These are phyloP conservation scores for Pinus albicaulis DNA, from an alignment of 75 land plant species.

Conservation along the genomic window DNA sequence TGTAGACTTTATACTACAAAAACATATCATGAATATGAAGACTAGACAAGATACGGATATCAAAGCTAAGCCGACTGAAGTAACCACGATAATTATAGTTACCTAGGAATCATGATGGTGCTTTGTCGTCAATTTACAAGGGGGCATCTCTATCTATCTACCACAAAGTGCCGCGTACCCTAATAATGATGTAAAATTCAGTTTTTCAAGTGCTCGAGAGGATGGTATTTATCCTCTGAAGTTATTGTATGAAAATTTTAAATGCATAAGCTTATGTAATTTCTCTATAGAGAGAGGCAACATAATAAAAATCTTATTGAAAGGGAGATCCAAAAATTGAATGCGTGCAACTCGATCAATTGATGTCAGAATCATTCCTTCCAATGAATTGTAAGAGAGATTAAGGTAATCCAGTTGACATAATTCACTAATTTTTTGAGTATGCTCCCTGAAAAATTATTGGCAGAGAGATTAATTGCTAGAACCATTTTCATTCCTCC, in stretches of 20 bases:
- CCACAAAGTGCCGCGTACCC: background rate
- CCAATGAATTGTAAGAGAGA: slow-evolving; percentile 59
- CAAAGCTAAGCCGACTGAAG: background rate
- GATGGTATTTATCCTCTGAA: background rate
- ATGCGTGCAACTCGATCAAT: slow-evolving; percentile 20
- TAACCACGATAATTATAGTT: background rate
- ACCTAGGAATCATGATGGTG: no score
- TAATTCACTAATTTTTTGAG: slow-evolving; percentile 37
- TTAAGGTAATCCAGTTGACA: slow-evolving; percentile 41
- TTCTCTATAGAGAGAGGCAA: background rate
- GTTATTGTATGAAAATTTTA: background rate
- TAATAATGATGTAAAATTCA: background rate
- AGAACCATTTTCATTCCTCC: slow-evolving; percentile 39
- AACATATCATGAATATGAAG: background rate
- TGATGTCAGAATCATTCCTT: slow-evolving; percentile 54
- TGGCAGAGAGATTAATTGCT: slow-evolving; percentile 55
- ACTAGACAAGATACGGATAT: background rate
- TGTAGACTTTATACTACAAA: background rate
- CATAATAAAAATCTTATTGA: background rate
- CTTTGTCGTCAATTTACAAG: background rate
- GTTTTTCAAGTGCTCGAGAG: background rate
- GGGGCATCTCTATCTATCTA: background rate
- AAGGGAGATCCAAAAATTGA: background rate
- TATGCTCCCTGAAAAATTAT: slow-evolving; percentile 65
- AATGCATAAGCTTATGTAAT: background rate